Base-by-base conservation (phyloP, 768 basidiomycete genomes). In the Paxillus ammoniavirescens region DNA sequence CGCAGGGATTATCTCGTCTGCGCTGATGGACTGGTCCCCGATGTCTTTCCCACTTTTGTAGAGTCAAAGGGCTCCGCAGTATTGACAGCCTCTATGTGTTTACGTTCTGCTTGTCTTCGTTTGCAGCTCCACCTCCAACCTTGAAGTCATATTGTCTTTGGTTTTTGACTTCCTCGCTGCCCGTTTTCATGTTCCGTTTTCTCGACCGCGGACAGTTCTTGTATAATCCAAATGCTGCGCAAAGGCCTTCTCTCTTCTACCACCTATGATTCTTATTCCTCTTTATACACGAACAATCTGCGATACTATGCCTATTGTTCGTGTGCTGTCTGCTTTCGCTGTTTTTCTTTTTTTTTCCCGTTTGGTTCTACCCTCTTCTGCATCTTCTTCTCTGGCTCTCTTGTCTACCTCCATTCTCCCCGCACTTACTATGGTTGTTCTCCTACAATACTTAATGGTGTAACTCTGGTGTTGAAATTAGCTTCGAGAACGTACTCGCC, bases 241-340 rank as follows among this genome's bases (percentile, higher is more conserved):
- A 50, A 47, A 50, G 35, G 45, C 53, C 33, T 38, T 35, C 35
- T 42, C 31, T 35, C 47, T 28, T 49, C 52, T 47, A 13, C 46
- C 35, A 37, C 36, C 44, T 58, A 48, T 48, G 59, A 57, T 66
- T 59, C 65, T 69, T 70, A 70, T 70, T 71, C 61, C 59, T 71
- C 61, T 62, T 70, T 71, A 71, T 70, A 57, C 57, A 42, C 38
- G 28, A 18, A 43, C 52, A 31, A 47, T 47, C 6, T 46, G 50
- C 26, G 41, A 37, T 5, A 38, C 35, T 18, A 4, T 52, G 50
- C 21, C 12, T 50, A 44, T 53, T 47, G 54, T 53, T 54, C 38
- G 49, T 55, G 53, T 55, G 52, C 56, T 55, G 33, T 58, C 15
- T 28, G 40, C 51, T 50, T 52, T 60, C 49, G 49, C 40, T 35